Evolutionary conservation across 73 alveolate species (phyloP).

Genomic region (Strombidium stylifer): DNA sequence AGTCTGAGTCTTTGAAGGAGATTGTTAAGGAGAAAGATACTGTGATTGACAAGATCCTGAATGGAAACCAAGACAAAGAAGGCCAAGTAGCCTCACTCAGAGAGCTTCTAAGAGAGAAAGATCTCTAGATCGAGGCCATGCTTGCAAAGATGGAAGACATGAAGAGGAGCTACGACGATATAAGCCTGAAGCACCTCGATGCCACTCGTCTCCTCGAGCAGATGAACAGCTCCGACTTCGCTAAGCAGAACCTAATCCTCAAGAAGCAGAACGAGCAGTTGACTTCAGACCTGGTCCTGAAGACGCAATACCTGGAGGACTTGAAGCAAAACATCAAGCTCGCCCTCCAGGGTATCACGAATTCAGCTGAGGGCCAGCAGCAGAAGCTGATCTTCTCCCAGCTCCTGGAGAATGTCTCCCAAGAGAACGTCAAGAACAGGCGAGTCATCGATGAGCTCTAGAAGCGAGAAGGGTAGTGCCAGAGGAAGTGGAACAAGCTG

Average conservation of each 20-base stretch:
- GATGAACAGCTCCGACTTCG: constrained; percentile 16
- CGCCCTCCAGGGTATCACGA: too few species aligned
- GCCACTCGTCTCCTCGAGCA: not conserved
- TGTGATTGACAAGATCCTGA: not conserved
- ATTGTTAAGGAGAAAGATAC: not conserved
- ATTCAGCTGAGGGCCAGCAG: not conserved
- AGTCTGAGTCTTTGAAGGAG: not conserved
- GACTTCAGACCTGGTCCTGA: constrained; percentile 11
- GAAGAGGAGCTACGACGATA: constrained; percentile 1
- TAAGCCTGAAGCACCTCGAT: not conserved
- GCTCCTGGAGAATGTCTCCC: constrained; percentile 17
- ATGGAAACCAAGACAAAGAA: not conserved
- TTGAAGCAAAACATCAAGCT: constrained; percentile 9
- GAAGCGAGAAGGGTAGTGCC: constrained; percentile 33
- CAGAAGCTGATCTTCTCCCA: constrained; percentile 10
- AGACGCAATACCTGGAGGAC: constrained; percentile 3
- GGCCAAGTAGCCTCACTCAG: not conserved
- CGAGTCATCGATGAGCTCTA: constrained; percentile 28
- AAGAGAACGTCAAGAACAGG: constrained; percentile 4
- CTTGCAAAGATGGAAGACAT: constrained; percentile 6
- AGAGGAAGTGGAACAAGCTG: constrained; percentile 31
- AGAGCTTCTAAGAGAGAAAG: not conserved
- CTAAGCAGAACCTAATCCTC: constrained; percentile 8
- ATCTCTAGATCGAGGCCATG: not conserved
- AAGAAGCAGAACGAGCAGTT: constrained; percentile 18